Conservation (phyloP, 345 rosid genomes). For the Xanthoceras sorbifolium region DNA sequence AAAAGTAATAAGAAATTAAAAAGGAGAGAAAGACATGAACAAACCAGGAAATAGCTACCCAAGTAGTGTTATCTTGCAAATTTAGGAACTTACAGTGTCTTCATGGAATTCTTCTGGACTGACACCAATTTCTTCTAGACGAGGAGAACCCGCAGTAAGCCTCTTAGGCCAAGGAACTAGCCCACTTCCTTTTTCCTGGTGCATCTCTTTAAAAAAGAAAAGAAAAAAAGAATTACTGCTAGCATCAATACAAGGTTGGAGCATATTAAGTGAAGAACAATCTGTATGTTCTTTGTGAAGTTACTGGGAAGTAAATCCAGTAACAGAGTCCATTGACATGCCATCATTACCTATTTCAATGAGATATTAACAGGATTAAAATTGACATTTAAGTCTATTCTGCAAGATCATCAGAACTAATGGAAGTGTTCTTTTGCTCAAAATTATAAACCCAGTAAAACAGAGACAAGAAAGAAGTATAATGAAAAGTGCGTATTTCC, state of each 20-base stretch:
- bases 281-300: background rate
- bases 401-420: background rate
- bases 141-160: conserved; percentile 72
- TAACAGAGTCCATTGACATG: background rate
- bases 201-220: conserved; percentile 55
- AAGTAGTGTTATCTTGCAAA: background rate
- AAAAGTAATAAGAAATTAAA: conserved; percentile 2
- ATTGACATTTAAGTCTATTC: background rate
- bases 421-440: background rate
- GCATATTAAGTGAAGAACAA: background rate
- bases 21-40: background rate
- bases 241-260: background rate
- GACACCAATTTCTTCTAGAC: conserved; percentile 79
- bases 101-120: conserved; percentile 64
- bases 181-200: conserved; percentile 79
- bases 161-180: conserved; percentile 89
- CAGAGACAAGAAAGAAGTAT: background rate
- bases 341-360: no score
- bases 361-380: background rate
- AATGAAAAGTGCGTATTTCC: background rate
- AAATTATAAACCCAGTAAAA: background rate
- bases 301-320: background rate
- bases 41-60: background rate
- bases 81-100: conserved; percentile 62
- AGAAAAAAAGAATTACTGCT: background rate